Evolutionary conservation across 2,329 filamentous ascomycete genomes (phyloP), one percentile per base, ranked within the genome.

Genomic region (Tolypocladium inflatum): DNA sequence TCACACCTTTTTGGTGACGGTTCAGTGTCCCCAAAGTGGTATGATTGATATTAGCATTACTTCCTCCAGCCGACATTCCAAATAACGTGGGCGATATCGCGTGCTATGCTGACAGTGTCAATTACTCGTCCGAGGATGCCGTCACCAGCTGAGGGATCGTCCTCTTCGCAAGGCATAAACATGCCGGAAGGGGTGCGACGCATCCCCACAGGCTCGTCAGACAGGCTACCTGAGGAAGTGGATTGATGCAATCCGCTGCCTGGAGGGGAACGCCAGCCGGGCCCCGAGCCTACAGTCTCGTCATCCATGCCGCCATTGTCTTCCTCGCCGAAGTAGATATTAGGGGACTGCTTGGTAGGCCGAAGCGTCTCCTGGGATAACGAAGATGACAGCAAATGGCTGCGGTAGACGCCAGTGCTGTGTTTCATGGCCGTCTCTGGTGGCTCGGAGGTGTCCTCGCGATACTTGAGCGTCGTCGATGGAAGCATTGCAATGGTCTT

Each of bases 401-500:
- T 79, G 62, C 76, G 74, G 55, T 76, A 74, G 19, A 65, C 64
- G 38, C 68, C 67, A 3, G 73, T 75, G 64, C 80, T 83, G 66
- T 86, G 83, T 68, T 84, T 86, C 78, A 85, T 83, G 38, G 78
- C 85, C 37, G 77, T 84, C 67, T 81, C 83, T 21, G 74, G 76
- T 0, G 80, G 76, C 61, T 93, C 89, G 0, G 88, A 86, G 0
- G 87, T 88, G 62, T 94, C 90, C 54, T 87, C 86, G 45, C 88
- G 82, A 65, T 90, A 92, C 67, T 96, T 97, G 54, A 94, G 78
- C 0, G 89, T 96, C 2, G 92, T 96, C 0, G 90, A 89, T 4
- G 91, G 91, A 11, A 96, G 78, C 73, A 89, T 94, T 10, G 90
- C 90, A 66, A 96, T 96, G 1, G 87, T 96, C 71, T 90, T 93